Percentiles rank a stretch among this genome's conserved stretches.
These are phyloP conservation scores for Cercospora sojina DNA, from an alignment of 2,329 filamentous ascomycete species.

Conservation along the genomic window DNA sequence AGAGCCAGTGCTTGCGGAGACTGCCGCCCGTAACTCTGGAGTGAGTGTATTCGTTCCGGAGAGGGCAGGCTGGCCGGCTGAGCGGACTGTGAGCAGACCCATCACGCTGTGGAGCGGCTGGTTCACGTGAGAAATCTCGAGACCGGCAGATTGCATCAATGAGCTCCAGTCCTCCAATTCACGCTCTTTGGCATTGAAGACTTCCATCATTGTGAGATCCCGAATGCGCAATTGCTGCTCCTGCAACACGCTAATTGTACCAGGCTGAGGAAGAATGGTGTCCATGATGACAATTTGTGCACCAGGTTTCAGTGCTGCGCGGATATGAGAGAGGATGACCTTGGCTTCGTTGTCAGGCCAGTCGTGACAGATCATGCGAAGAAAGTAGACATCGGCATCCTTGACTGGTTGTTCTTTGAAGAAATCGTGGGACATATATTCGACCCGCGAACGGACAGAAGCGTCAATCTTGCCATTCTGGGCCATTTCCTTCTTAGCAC, in stretches of 20 bases:
- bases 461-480: slow-evolving; percentile 12
- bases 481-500: slow-evolving; percentile 16
- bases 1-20: neutral
- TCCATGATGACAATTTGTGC: slow-evolving; percentile 33
- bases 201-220: slow-evolving; percentile 31
- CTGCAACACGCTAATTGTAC: slow-evolving; percentile 20
- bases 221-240: slow-evolving; percentile 25
- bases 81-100: slow-evolving; percentile 20
- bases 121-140: slow-evolving; percentile 17
- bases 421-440: slow-evolving; percentile 30
- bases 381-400: slow-evolving; percentile 35
- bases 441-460: slow-evolving; percentile 18
- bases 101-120: slow-evolving; percentile 24
- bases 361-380: slow-evolving; percentile 33
- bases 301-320: slow-evolving; percentile 22
- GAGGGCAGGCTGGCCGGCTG: neutral
- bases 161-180: slow-evolving; percentile 28
- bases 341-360: slow-evolving; percentile 30
- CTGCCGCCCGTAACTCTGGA: neutral
- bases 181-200: slow-evolving; percentile 31
- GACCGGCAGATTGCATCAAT: slow-evolving; percentile 14
- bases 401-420: slow-evolving; percentile 33
- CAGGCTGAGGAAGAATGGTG: slow-evolving; percentile 22
- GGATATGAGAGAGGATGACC: slow-evolving; percentile 26
- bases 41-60: neutral